Conservation (phyloP, 1,284 basidiomycete species). For the Entoloma clypeatum region DNA sequence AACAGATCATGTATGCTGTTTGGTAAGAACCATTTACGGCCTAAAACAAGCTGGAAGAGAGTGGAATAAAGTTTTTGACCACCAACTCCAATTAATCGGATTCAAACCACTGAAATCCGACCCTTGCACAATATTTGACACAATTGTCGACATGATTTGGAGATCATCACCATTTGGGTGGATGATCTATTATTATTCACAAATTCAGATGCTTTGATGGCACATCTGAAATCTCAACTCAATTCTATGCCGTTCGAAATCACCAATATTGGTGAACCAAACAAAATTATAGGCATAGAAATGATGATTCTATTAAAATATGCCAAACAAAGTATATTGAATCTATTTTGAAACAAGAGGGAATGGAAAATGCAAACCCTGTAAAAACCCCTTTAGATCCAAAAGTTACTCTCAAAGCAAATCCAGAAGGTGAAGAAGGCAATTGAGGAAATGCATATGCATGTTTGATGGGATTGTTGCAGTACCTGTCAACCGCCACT, state of each 20-base stretch:
- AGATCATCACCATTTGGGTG: conserved; percentile 5
- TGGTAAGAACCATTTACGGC: conserved; percentile 21
- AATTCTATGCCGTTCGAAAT: too few species aligned
- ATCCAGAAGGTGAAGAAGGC: too few species aligned
- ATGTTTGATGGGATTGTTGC: too few species aligned
- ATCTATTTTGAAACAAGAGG: not conserved
- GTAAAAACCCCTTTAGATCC: conserved; percentile 2
- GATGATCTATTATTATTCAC: not conserved
- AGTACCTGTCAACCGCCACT: too few species aligned
- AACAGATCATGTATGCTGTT: conserved; percentile 7
- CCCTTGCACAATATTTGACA: conserved; percentile 4
- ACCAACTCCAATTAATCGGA: not conserved
- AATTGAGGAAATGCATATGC: too few species aligned
- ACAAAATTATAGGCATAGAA: not conserved
- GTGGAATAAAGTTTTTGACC: conserved; percentile 22
- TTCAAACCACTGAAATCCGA: not conserved
- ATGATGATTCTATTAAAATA: too few species aligned
- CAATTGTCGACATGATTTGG: not conserved
- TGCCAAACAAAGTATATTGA: too few species aligned
- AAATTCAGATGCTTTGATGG: too few species aligned
- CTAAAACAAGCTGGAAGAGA: conserved; percentile 22
- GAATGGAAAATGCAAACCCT: not conserved
- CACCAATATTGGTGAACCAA: not conserved
- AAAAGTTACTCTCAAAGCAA: not conserved
- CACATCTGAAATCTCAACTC: too few species aligned